phyloP scores from a whole-genome alignment of 208 protist species.

The Zelonia costaricensis region DNA sequence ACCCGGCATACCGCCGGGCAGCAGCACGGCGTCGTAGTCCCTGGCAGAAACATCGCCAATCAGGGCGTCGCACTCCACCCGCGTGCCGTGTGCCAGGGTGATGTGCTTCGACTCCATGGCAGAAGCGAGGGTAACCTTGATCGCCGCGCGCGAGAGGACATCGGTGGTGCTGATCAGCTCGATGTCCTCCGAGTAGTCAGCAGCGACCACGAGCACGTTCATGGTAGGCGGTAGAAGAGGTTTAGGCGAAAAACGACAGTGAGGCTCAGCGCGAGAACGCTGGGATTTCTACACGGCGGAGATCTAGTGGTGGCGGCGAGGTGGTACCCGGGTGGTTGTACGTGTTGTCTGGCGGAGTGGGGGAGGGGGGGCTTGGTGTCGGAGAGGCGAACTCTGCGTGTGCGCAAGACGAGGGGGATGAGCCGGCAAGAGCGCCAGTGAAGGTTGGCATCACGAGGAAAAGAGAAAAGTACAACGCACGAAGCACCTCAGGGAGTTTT shows the following conservation, averaged over 20 bases:
- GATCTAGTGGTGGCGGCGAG: no score
- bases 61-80: slow-evolving; percentile 55
- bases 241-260: slow-evolving; percentile 9
- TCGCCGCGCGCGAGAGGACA: slow-evolving; percentile 64
- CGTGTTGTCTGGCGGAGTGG: no score
- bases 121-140: slow-evolving; percentile 79
- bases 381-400: no score
- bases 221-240: slow-evolving; percentile 25
- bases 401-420: no score
- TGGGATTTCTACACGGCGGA: not conserved
- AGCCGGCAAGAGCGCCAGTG: no score
- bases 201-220: slow-evolving; percentile 80
- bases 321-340: no score
- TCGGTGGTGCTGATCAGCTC: slow-evolving; percentile 86
- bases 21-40: slow-evolving; percentile 77
- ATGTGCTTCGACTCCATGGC: slow-evolving; percentile 69
- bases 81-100: slow-evolving; percentile 62
- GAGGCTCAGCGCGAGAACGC: no score
- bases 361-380: no score
- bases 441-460: no score
- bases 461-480: no score
- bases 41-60: slow-evolving; percentile 60
- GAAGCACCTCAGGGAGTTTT: no score
- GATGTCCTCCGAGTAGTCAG: slow-evolving; percentile 89
- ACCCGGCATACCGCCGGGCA: slow-evolving; percentile 80